Evolutionary conservation across 306 rosid genomes (phyloP).

Genomic region (Dalbergia oliveri): DNA sequence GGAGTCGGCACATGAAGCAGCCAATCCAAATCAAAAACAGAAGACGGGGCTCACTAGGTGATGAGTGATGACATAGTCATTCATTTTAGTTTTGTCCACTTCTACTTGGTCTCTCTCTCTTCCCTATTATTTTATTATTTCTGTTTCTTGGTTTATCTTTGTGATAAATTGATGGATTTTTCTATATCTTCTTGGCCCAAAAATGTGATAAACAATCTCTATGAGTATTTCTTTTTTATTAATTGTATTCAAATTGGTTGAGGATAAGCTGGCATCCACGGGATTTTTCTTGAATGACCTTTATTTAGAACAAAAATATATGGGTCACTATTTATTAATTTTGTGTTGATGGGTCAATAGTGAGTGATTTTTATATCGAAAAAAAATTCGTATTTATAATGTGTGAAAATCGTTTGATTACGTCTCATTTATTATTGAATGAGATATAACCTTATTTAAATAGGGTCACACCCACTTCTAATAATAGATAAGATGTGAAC

Average conservation of each 20-base stretch:
- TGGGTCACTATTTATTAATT: conserved; percentile 33
- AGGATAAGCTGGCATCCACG: conserved; percentile 60
- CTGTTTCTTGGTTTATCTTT: conserved; percentile 37
- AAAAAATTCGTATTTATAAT: too few species aligned
- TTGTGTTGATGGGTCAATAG: conserved; percentile 30
- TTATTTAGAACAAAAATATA: conserved; percentile 45
- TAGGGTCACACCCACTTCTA: too few species aligned
- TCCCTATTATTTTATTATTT: conserved; percentile 24
- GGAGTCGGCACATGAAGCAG: conserved; percentile 48
- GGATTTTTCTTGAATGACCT: conserved; percentile 46
- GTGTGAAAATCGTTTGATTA: too few species aligned
- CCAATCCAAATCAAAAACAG: conserved; percentile 47
- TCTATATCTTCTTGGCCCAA: conserved; percentile 38
- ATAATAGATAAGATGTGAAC: too few species aligned
- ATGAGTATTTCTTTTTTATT: conserved; percentile 6
- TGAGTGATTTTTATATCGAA: conserved; percentile 36
- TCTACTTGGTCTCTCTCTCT: conserved; percentile 44
- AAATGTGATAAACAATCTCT: conserved; percentile 35
- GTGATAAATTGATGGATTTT: conserved; percentile 32
- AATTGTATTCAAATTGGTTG: conserved; percentile 44
- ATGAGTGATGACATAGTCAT: conserved; percentile 46
- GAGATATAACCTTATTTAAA: too few species aligned
- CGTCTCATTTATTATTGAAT: too few species aligned
- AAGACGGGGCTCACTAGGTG: conserved; percentile 37
- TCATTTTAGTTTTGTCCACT: conserved; percentile 49